phyloP scores from a whole-genome alignment of 2,329 filamentous ascomycete species.

The Lojkania enalia region DNA sequence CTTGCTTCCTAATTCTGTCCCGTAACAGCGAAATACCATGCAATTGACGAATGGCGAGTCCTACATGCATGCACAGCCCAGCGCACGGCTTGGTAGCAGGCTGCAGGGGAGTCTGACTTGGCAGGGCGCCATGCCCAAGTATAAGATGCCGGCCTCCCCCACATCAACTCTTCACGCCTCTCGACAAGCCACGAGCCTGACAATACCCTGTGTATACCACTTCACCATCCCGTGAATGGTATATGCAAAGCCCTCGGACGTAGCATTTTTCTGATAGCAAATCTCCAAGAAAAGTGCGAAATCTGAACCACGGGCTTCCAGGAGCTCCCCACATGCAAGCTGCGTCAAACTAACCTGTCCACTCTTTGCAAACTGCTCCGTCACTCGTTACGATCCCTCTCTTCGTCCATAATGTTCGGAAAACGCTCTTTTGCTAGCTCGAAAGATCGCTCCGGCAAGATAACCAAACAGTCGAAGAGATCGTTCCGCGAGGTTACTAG shows the following conservation, averaged over 20 bases:
- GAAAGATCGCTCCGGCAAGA: slow-evolving; percentile 86
- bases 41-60: slow-evolving; percentile 34
- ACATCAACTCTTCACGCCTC: slow-evolving; percentile 40
- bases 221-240: slow-evolving; percentile 39
- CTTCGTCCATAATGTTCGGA: slow-evolving; percentile 70
- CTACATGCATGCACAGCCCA: slow-evolving; percentile 32
- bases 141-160: slow-evolving; percentile 40
- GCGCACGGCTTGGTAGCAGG: slow-evolving; percentile 26
- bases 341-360: slow-evolving; percentile 57
- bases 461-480: slow-evolving; percentile 77
- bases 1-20: slow-evolving; percentile 18
- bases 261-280: slow-evolving; percentile 31
- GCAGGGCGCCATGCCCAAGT: slow-evolving; percentile 22
- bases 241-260: slow-evolving; percentile 45
- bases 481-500: slow-evolving; percentile 76
- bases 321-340: slow-evolving; percentile 57
- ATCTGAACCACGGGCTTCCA: slow-evolving; percentile 55
- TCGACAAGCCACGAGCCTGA: slow-evolving; percentile 46
- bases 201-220: slow-evolving; percentile 45
- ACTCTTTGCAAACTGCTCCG: slow-evolving; percentile 55
- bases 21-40: slow-evolving; percentile 16
- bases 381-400: slow-evolving; percentile 51
- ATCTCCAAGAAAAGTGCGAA: slow-evolving; percentile 38
- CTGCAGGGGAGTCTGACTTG: slow-evolving; percentile 34
- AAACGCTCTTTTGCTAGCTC: slow-evolving; percentile 81